phyloP scores from a whole-genome alignment of 345 rosid genomes.

The Gossypium herbaceum region DNA sequence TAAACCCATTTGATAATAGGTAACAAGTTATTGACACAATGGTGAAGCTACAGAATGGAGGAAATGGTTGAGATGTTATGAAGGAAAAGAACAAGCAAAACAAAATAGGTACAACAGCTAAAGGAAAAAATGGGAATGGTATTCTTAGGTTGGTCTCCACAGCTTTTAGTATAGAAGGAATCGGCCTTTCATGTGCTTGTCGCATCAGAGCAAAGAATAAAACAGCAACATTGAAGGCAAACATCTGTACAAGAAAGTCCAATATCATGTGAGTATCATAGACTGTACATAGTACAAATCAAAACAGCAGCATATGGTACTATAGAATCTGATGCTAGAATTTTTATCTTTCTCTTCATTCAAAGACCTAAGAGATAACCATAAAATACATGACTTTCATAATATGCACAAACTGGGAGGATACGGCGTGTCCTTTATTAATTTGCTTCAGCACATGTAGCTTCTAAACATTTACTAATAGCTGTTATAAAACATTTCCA shows the following conservation, averaged over 20 bases:
- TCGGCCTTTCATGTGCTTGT: slow-evolving; percentile 63
- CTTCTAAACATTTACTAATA: neutral
- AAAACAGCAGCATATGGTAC: neutral
- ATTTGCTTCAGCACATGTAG: slow-evolving; percentile 6
- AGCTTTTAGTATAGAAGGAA: slow-evolving; percentile 71
- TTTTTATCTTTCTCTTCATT: neutral
- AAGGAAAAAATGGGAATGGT: slow-evolving; percentile 63
- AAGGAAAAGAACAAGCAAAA: slow-evolving; percentile 54
- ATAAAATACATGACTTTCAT: neutral
- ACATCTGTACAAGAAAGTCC: slow-evolving; percentile 45
- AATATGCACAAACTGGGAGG: neutral
- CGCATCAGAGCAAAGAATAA: slow-evolving; percentile 76
- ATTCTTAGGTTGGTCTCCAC: slow-evolving; percentile 76
- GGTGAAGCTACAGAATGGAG: slow-evolving; percentile 64
- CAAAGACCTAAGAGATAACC: neutral
- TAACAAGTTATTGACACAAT: slow-evolving; percentile 64
- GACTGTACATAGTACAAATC: neutral
- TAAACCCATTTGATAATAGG: slow-evolving; percentile 64
- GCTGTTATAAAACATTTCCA: neutral
- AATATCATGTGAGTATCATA: neutral
- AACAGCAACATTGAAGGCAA: slow-evolving; percentile 53
- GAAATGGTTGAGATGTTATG: slow-evolving; percentile 60
- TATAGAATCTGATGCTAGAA: neutral
- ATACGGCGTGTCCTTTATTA: neutral
- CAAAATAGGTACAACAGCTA: slow-evolving; percentile 53